These are phyloP conservation scores for Hypoxylon cercidicola DNA, from an alignment of 495 filamentous ascomycete genomes.

Conservation along the genomic window DNA sequence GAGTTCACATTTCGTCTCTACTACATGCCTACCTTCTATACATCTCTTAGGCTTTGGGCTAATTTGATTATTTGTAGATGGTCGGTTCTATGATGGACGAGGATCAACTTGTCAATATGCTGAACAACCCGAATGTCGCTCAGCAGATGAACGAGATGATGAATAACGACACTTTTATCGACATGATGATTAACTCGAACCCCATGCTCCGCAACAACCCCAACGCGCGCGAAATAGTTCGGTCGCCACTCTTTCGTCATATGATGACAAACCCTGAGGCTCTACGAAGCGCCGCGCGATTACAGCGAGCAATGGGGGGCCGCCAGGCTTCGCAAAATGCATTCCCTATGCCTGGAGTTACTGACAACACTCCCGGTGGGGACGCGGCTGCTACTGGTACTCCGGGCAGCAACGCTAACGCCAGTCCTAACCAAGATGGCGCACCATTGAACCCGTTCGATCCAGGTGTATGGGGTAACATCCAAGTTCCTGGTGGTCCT, in stretches of 20 bases:
- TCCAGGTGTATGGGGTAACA: slow-evolving; percentile 38
- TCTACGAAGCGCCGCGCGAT: slow-evolving; percentile 78
- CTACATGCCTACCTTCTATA: not conserved
- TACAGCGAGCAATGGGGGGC: slow-evolving; percentile 78
- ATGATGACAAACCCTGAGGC: slow-evolving; percentile 96
- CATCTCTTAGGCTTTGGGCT: slow-evolving; percentile 28
- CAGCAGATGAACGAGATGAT: slow-evolving; percentile 92
- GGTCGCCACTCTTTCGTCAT: slow-evolving; percentile 84
- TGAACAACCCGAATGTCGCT: slow-evolving; percentile 84
- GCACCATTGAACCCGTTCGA: slow-evolving; percentile 54
- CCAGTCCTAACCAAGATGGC: slow-evolving; percentile 26
- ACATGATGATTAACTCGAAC: slow-evolving; percentile 90
- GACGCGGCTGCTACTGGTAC: slow-evolving; percentile 41
- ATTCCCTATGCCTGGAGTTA: slow-evolving; percentile 91
- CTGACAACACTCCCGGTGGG: slow-evolving; percentile 71
- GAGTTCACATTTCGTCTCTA: slow-evolving; percentile 54
- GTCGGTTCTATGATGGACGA: slow-evolving; percentile 79
- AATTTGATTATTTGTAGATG: slow-evolving; percentile 71
- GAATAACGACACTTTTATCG: slow-evolving; percentile 89
- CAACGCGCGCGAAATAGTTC: slow-evolving; percentile 81
- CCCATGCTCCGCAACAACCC: slow-evolving; percentile 89
- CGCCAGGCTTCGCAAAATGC: slow-evolving; percentile 53
- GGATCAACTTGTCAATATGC: slow-evolving; percentile 83
- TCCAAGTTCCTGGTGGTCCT: slow-evolving; percentile 38
- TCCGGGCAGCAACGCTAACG: slow-evolving; percentile 39